phyloP scores from a whole-genome alignment of 1,284 basidiomycete species.

The Stygiomarasmius scandens region DNA sequence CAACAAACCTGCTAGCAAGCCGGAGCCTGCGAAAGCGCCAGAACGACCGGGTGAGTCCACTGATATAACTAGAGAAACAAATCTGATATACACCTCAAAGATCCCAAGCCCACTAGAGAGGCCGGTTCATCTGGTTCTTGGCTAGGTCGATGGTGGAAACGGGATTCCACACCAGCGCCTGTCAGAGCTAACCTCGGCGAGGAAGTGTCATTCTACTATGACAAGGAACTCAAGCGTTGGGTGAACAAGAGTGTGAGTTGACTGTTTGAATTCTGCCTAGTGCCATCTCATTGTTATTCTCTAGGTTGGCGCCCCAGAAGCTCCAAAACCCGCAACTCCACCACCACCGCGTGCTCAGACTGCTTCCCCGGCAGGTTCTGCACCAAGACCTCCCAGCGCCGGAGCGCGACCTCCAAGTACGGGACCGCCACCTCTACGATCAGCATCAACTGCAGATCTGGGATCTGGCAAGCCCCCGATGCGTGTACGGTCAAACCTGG shows the following conservation, averaged over 20 bases:
- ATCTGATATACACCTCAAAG: constrained; percentile 21
- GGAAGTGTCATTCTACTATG: constrained; percentile 90
- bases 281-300: not conserved
- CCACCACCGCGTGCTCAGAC: constrained; percentile 77
- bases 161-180: constrained; percentile 61
- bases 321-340: constrained; percentile 47
- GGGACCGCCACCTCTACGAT: constrained; percentile 55
- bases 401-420: constrained; percentile 20
- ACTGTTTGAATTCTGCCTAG: not conserved
- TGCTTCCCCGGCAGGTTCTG: constrained; percentile 67
- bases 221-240: constrained; percentile 94
- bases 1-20: constrained; percentile 12
- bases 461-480: constrained; percentile 47
- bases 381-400: constrained; percentile 32
- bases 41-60: constrained; percentile 41
- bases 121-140: constrained; percentile 58
- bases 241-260: constrained; percentile 89
- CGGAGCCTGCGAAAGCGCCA: constrained; percentile 22
- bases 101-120: constrained; percentile 30
- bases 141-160: constrained; percentile 79
- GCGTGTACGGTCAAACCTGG: constrained; percentile 68
- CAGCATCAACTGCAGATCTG: constrained; percentile 65
- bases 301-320: constrained; percentile 53
- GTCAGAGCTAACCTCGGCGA: constrained; percentile 93
- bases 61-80: constrained; percentile 25